Conservation (phyloP, 176 grass and related monocot genomes). For the Phyllostachys edulis region DNA sequence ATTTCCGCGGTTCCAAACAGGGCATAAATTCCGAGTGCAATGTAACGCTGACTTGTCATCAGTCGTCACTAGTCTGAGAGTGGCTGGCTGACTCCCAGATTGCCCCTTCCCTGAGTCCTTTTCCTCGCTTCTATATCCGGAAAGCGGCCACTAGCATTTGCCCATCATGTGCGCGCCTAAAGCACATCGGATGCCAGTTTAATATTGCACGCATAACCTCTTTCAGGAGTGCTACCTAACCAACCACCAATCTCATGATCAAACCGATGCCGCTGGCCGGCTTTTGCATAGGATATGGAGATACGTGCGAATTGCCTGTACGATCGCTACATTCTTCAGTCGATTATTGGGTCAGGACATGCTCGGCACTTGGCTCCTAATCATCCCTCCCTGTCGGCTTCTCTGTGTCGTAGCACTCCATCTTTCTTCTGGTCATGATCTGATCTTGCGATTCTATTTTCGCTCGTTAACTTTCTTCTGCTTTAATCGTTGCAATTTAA, state of each 20-base stretch:
- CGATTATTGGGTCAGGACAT: slow-evolving; percentile 30
- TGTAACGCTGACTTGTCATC: no score
- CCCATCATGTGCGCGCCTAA: slow-evolving; percentile 53
- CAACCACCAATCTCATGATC: slow-evolving; percentile 1
- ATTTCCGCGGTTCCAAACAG: no score
- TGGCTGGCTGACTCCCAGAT: neutral
- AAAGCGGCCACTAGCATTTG: slow-evolving; percentile 43
- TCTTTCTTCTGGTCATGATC: slow-evolving; percentile 6
- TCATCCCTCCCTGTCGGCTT: slow-evolving; percentile 36
- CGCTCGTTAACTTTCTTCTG: neutral
- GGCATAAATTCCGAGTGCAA: no score
- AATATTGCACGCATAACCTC: neutral
- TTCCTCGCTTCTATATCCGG: slow-evolving; percentile 14
- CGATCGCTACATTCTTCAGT: slow-evolving; percentile 24
- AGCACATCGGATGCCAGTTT: slow-evolving; percentile 26
- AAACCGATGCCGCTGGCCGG: slow-evolving; percentile 18
- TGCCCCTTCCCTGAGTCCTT: neutral
- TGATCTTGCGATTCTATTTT: neutral
- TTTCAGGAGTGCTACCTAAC: neutral
- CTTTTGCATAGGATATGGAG: slow-evolving; percentile 13
- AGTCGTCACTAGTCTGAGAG: neutral
- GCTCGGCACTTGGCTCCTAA: slow-evolving; percentile 39
- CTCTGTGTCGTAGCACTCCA: neutral
- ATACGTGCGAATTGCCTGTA: slow-evolving; percentile 43
- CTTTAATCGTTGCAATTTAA: neutral